Conservation (phyloP, 176 grass and related monocot genomes). For the Hordeum marinum region DNA sequence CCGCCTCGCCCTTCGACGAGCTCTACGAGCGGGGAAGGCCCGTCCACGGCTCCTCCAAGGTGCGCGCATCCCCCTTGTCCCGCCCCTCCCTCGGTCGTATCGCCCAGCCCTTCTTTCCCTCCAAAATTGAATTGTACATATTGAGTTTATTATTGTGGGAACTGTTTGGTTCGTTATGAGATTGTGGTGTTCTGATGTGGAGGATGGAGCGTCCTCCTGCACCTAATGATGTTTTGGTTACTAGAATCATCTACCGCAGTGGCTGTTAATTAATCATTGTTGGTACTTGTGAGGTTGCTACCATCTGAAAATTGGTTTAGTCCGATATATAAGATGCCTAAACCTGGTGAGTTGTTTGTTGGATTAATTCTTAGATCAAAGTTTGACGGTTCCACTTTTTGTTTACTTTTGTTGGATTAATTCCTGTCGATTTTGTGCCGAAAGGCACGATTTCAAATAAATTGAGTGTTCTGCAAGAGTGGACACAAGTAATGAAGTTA, state of each 20-base stretch:
- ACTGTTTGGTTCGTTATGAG: neutral
- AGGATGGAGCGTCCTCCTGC: neutral
- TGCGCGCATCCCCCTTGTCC: neutral
- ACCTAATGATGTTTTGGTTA: neutral
- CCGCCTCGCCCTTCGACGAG: slow-evolving; percentile 66
- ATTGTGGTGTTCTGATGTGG: neutral
- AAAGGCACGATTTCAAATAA: neutral
- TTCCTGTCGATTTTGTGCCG: neutral
- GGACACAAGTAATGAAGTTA: neutral
- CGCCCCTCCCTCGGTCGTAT: slow-evolving; percentile 24
- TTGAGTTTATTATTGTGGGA: neutral
- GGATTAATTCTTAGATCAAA: neutral
- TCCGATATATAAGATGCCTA: neutral
- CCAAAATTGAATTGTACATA: neutral
- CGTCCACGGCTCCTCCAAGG: slow-evolving; percentile 38
- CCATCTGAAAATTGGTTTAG: neutral
- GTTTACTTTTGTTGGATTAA: neutral
- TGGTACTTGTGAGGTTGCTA: neutral
- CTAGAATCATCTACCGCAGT: neutral
- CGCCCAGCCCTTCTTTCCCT: neutral
- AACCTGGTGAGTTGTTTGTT: neutral
- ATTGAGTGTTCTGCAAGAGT: neutral
- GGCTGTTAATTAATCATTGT: neutral
- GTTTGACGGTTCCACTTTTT: neutral
- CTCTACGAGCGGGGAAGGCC: slow-evolving; percentile 52